Conservation (phyloP, 805 yeast species). For the Lipomyces chichibuensis region DNA sequence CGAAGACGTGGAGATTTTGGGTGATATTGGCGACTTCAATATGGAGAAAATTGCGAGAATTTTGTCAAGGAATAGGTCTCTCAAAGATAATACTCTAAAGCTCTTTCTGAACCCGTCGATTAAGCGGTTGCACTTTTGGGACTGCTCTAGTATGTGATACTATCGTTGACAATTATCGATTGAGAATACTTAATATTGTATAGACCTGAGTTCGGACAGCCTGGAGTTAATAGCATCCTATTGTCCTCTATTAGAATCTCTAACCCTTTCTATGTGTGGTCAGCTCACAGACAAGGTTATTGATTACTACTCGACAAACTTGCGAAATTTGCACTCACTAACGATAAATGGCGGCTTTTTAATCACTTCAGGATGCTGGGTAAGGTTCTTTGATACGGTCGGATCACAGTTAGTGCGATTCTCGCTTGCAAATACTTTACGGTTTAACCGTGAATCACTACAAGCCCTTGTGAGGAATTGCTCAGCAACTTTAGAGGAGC, state of each 20-base stretch:
- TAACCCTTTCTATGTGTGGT: slow-evolving; percentile 90
- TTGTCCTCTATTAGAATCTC: slow-evolving; percentile 69
- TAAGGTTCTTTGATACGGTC: slow-evolving; percentile 62
- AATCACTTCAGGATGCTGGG: slow-evolving; percentile 78
- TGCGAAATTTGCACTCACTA: slow-evolving; percentile 57
- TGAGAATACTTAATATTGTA: not conserved
- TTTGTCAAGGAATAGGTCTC: slow-evolving; percentile 77
- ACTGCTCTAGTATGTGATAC: slow-evolving; percentile 67
- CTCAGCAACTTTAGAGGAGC: slow-evolving; percentile 51
- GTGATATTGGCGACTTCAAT: slow-evolving; percentile 80
- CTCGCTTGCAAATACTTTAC: slow-evolving; percentile 77
- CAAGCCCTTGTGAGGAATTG: slow-evolving; percentile 64
- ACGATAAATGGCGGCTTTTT: slow-evolving; percentile 89
- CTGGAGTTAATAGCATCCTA: slow-evolving; percentile 70
- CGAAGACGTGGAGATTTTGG: slow-evolving; percentile 75
- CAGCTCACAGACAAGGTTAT: slow-evolving; percentile 79
- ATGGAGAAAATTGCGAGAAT: slow-evolving; percentile 73
- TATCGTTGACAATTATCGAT: not conserved
- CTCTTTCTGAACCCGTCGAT: slow-evolving; percentile 69
- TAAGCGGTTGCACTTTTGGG: slow-evolving; percentile 76
- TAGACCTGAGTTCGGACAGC: slow-evolving; percentile 59
- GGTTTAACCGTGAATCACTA: slow-evolving; percentile 71
- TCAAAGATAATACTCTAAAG: slow-evolving; percentile 70
- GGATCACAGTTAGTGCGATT: slow-evolving; percentile 61
- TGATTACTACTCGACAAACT: slow-evolving; percentile 61